Conservation (phyloP, 495 filamentous ascomycete species). For the Xylaria intraflava region DNA sequence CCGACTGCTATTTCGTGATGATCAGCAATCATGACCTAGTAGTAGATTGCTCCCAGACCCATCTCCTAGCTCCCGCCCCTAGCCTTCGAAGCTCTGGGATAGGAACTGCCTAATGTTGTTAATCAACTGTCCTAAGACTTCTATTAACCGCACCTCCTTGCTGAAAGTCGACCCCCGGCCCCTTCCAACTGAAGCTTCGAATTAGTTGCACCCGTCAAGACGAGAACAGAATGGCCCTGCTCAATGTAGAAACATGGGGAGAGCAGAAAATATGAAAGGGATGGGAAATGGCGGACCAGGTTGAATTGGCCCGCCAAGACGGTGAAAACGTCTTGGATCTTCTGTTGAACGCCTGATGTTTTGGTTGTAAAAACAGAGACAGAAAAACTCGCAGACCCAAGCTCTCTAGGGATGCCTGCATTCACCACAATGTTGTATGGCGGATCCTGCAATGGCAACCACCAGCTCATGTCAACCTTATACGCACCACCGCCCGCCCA, state of each 20-base stretch:
- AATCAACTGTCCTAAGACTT: not conserved
- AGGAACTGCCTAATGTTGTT: not conserved
- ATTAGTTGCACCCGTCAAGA: not conserved
- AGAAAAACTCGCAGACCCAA: constrained; percentile 46
- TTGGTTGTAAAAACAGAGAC: constrained; percentile 77
- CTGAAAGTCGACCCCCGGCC: not conserved
- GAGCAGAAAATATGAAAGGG: constrained; percentile 15
- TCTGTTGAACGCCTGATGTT: constrained; percentile 69
- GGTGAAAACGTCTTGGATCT: constrained; percentile 64
- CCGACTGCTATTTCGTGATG: too few relatives aligned
- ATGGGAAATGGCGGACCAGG: constrained; percentile 46
- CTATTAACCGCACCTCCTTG: not conserved
- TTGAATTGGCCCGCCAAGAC: constrained; percentile 63
- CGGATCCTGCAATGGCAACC: constrained; percentile 23
- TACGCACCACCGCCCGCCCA: constrained; percentile 20
- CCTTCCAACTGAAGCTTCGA: not conserved
- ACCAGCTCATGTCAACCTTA: constrained; percentile 20
- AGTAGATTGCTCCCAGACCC: too few relatives aligned
- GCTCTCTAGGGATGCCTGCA: constrained; percentile 34
- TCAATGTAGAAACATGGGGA: not conserved
- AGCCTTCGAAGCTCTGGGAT: not conserved
- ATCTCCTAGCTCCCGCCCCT: too few relatives aligned
- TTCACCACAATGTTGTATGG: constrained; percentile 45
- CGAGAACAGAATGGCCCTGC: not conserved
- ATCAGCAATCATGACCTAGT: too few relatives aligned